Conservation (phyloP, 768 basidiomycete species). For the Cubamyces sp. region DNA sequence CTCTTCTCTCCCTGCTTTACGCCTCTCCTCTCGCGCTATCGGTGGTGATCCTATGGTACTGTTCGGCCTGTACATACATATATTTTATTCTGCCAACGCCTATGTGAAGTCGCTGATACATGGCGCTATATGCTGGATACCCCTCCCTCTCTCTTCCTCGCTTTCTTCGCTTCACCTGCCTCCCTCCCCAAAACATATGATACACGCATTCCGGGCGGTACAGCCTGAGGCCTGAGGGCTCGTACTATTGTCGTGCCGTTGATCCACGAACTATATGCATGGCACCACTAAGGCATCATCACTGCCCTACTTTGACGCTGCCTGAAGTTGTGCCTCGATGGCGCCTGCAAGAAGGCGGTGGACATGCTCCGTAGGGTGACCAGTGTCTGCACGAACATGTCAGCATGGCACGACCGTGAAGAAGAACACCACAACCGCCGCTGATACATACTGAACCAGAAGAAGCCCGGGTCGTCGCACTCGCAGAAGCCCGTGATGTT, state of each 20-base stretch:
- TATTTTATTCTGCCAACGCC: conserved; percentile 20
- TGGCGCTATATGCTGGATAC: conserved; percentile 18
- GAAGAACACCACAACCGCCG: neutral
- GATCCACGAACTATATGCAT: neutral
- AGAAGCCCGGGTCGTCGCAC: conserved; percentile 50
- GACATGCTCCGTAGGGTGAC: conserved; percentile 54
- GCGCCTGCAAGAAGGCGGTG: conserved; percentile 50
- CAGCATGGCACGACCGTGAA: neutral
- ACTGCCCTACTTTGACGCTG: conserved; percentile 16
- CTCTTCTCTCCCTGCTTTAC: neutral
- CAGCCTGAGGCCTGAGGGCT: too few relatives aligned
- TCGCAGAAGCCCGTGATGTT: conserved; percentile 59
- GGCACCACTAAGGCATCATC: neutral
- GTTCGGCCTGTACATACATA: conserved; percentile 22
- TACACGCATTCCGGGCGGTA: neutral
- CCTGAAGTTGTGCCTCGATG: conserved; percentile 41
- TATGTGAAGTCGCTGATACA: conserved; percentile 7
- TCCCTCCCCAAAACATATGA: neutral
- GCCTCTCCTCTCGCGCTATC: conserved; percentile 8
- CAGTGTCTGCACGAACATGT: conserved; percentile 41
- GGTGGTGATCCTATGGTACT: conserved; percentile 21
- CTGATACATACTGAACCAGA: conserved; percentile 55
- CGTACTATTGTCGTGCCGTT: neutral
- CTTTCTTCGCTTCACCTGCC: neutral
- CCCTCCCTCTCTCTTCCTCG: neutral